A percentile compares a stretch with the other conserved stretches of the same genome.
These are phyloP conservation scores for Aspergillus piperis DNA, from an alignment of 2,329 filamentous ascomycete species.

Conservation along the genomic window DNA sequence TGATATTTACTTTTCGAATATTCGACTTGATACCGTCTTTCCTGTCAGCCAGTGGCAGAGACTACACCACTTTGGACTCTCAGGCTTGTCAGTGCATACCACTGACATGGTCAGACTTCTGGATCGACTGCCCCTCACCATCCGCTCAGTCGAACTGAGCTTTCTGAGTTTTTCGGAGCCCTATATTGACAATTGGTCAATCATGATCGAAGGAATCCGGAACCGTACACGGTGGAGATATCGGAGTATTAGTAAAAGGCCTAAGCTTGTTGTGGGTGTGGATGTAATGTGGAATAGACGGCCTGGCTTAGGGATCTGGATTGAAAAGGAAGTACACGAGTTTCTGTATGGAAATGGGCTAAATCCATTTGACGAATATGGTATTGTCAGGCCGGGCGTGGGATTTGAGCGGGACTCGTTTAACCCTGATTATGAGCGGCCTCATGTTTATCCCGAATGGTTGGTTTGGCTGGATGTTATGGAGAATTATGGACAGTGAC, in stretches of 20 bases:
- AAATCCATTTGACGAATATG: conserved; percentile 21
- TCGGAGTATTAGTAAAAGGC: conserved; percentile 10
- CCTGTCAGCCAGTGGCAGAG: conserved; percentile 30
- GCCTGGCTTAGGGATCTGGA: conserved; percentile 12
- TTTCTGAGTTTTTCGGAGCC: no score
- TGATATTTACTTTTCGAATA: no score
- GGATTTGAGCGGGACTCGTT: not conserved
- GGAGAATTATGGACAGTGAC: no score
- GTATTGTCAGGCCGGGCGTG: not conserved
- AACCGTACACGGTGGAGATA: conserved; percentile 16
- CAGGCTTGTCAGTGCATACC: conserved; percentile 26
- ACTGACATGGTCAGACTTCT: conserved; percentile 33
- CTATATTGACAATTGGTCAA: conserved; percentile 9
- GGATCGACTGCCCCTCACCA: conserved; percentile 25
- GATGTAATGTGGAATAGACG: not conserved
- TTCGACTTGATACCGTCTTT: conserved; percentile 30
- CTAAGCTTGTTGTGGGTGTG: conserved; percentile 5
- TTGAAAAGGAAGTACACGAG: conserved; percentile 16
- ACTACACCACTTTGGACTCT: conserved; percentile 36
- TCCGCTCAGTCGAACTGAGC: conserved; percentile 39
- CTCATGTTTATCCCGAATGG: not conserved
- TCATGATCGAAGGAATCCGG: conserved; percentile 24
- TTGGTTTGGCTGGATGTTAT: no score
- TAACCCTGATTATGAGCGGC: not conserved
- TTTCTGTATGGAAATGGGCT: conserved; percentile 27